Evolutionary conservation across 805 yeast species (phyloP).

Genomic region (Metschnikowia cubensis): DNA sequence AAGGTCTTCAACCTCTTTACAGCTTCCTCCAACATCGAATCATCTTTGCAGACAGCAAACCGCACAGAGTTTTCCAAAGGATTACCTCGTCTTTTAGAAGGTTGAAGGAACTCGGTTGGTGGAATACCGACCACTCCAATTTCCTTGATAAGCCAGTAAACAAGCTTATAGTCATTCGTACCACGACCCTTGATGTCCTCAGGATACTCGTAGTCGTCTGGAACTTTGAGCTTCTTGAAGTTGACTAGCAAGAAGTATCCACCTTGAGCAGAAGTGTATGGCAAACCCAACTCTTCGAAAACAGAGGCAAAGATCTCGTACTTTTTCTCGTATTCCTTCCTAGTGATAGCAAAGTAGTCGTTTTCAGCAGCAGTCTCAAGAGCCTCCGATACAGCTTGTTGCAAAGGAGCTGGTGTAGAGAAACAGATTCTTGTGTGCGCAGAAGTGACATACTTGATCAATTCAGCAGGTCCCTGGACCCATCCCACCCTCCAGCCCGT

Average conservation of each 20-base stretch:
- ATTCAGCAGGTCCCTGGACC: constrained; percentile 82
- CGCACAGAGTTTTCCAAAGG: constrained; percentile 82
- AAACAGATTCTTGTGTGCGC: constrained; percentile 96
- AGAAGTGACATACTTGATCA: constrained; percentile 73
- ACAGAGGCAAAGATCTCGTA: constrained; percentile 68
- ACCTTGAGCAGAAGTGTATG: constrained; percentile 90
- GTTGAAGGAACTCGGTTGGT: constrained; percentile 87
- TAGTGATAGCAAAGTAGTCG: constrained; percentile 67
- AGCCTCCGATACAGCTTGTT: constrained; percentile 85
- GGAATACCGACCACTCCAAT: constrained; percentile 96
- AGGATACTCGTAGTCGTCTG: constrained; percentile 69
- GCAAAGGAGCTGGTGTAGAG: constrained; percentile 85
- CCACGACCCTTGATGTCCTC: constrained; percentile 55
- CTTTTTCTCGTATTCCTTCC: constrained; percentile 64
- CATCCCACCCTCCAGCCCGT: constrained; percentile 99
- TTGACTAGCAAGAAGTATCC: constrained; percentile 91
- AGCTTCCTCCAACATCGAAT: constrained; percentile 73
- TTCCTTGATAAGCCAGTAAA: constrained; percentile 90
- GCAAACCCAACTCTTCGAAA: constrained; percentile 82
- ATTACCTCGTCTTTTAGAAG: constrained; percentile 54
- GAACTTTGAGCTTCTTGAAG: constrained; percentile 76
- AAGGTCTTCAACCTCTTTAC: constrained; percentile 68
- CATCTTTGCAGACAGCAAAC: constrained; percentile 96
- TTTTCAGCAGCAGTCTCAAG: constrained; percentile 56
- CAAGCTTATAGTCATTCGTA: constrained; percentile 82